Base-by-base conservation (phyloP, 2,329 filamentous ascomycete species). In the Aspergillus sp. region DNA sequence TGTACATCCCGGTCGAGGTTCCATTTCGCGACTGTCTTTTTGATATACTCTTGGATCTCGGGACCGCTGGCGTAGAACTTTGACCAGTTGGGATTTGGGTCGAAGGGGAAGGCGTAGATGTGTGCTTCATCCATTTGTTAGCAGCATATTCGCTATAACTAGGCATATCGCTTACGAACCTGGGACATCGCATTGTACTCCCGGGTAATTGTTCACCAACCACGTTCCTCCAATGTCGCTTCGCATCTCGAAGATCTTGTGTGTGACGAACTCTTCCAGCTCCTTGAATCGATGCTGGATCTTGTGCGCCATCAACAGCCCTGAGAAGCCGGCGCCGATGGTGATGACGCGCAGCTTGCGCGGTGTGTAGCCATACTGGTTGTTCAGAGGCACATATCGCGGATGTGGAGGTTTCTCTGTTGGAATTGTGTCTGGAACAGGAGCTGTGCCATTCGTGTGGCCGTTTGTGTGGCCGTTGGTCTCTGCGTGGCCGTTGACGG, bases 31-130 rank as follows among this genome's bases (percentile, higher is more conserved):
- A 76, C 77, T 5, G 73, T 73, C 2, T 65, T 59, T 49, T 77
- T 71, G 69, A 81, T 77, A 61, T 82, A 82, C n/a, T 77, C 72
- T n/a, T 76, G 71, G 28, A 82, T 82, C 64, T 82, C 80, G 11
- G 67, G 65, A 1, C 77, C 58, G 38, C 43, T 45, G 25, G 58
- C 43, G 25, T 56, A 60, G 52, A 55, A 60, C 3, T 45, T 50
- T 7, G 43, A 56, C 58, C 58, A 60, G 46, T 55, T 56, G 31
- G 52, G 58, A 34, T 60, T 60, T 2, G 78, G 77, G 11, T 78
- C 76, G 60, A 78, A 82, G 4, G 76, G 78, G 28, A 76, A 77
- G 15, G 75, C 72, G 59, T 81, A 82, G 19, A 77, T 77, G 48
- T 60, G 57, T 15, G 57, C 53, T 51, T 28, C 25, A 28, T 28